Conservation (phyloP, 2,329 filamentous ascomycete genomes). For the Conoideocrella luteorostrata region DNA sequence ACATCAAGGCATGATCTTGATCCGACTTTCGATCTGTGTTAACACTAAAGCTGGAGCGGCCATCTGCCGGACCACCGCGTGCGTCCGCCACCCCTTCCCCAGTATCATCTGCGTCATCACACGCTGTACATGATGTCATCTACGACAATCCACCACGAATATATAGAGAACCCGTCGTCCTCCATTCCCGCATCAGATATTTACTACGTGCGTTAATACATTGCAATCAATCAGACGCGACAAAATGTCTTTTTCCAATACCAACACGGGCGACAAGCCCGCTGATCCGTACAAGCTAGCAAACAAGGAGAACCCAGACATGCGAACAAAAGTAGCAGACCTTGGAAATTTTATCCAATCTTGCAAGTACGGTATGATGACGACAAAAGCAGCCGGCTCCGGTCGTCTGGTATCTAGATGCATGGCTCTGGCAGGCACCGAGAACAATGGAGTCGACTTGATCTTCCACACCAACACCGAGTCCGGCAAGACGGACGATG, state of each 20-base stretch:
- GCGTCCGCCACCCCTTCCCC: no score
- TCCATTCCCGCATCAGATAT: no score
- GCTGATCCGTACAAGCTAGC: conserved; percentile 77
- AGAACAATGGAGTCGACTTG: conserved; percentile 70
- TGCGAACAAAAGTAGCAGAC: conserved; percentile 71
- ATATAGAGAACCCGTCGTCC: no score
- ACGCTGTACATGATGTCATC: no score
- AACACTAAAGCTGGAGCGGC: no score
- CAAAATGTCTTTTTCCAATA: conserved; percentile 42
- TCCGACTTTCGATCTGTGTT: no score
- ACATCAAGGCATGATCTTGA: no score
- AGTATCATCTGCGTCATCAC: no score
- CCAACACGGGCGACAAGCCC: conserved; percentile 54
- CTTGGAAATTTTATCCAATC: conserved; percentile 63
- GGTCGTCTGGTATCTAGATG: conserved; percentile 71
- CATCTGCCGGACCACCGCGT: no score
- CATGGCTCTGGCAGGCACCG: conserved; percentile 81
- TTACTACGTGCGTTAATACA: no score
- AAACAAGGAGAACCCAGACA: conserved; percentile 53
- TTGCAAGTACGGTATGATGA: conserved; percentile 86
- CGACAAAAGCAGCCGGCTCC: conserved; percentile 60
- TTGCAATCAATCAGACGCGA: background rate
- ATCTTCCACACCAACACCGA: conserved; percentile 91
- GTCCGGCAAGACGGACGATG: conserved; percentile 79
- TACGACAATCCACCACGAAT: no score